These are phyloP conservation scores for Apiospora malaysiana DNA, from an alignment of 2,329 filamentous ascomycete species.

Conservation along the genomic window DNA sequence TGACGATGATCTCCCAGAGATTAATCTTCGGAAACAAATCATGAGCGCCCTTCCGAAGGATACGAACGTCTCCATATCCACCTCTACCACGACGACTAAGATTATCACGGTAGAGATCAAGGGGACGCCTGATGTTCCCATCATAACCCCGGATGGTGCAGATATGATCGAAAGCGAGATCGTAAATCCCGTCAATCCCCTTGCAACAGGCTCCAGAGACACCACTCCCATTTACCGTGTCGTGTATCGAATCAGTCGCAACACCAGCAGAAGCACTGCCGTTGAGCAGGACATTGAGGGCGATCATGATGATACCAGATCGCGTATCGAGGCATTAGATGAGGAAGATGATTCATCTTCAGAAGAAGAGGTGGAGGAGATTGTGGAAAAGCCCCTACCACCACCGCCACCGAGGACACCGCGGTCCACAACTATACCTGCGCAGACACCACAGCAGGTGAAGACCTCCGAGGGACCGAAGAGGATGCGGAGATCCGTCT, in stretches of 20 bases:
- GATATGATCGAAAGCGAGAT: constrained; percentile 59
- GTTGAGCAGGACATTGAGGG: constrained; percentile 41
- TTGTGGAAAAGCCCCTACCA: neutral
- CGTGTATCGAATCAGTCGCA: constrained; percentile 64
- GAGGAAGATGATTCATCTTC: constrained; percentile 28
- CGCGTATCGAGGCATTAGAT: constrained; percentile 33
- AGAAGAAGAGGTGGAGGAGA: constrained; percentile 22
- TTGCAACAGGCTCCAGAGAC: neutral
- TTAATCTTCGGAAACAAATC: constrained; percentile 58
- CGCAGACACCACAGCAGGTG: constrained; percentile 29
- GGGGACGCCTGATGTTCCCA: constrained; percentile 54
- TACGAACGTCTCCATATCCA: constrained; percentile 65
- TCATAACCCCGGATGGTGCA: constrained; percentile 63
- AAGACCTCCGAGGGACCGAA: constrained; percentile 12
- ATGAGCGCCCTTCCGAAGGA: constrained; percentile 59
- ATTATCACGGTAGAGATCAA: constrained; percentile 69
- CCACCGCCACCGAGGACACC: constrained; percentile 35
- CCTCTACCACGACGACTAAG: constrained; percentile 64
- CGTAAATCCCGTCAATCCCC: constrained; percentile 28
- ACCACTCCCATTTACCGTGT: constrained; percentile 54
- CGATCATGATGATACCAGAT: constrained; percentile 33
- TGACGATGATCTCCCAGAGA: constrained; percentile 53
- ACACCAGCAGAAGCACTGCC: constrained; percentile 51
- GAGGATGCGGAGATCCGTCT: constrained; percentile 25
- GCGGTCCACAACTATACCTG: constrained; percentile 27